Evolutionary conservation across 805 yeast genomes (phyloP), one percentile per base, ranked within the genome.

Genomic region (Ogataea saltuana): DNA sequence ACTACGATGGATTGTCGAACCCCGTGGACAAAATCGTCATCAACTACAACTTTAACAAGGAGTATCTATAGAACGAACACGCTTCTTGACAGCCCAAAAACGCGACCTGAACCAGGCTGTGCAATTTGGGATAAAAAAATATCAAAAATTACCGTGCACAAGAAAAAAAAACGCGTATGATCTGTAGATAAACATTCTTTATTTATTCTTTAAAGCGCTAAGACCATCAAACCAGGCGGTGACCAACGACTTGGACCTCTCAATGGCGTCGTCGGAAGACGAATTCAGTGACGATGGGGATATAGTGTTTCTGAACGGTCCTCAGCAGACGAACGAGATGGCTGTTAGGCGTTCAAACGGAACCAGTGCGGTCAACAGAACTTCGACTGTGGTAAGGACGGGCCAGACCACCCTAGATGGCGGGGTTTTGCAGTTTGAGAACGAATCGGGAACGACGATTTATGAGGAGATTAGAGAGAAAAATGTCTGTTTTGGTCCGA

Each of bases 1-100:
- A 73, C 46, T 85, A 83, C 51, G 72, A 70, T 42, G 61, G 53
- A 2, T 39, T 63, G 10, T 51, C 54, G 13, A 48, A 48, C 20
- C 63, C 65, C 0, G 61, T 55, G 25, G 67, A 63, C 44, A 60
- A 60, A 38, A 56, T 53, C 16, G 58, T 61, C 34, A 58, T 64
- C 26, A 58, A 60, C 37, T 59, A 57, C 41, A 53, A 53, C 27
- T 61, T 63, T 45, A 60, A 50, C 29, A 60, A 61, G 49, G 60
- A 60, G 42, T 49, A 50, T 36, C 31, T 50, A 15, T 50, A 30
- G n/a, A 17, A 15, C 6, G 28, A 2, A n/a, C 11, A 30, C 8
- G 13, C 19, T 3, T 7, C 12, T 27, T 23, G 10, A 37, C 21
- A 15, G 21, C 19, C 23, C 34, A 17, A 32, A 16, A 32, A 17